Conservation (phyloP, 805 yeast genomes). For the Wickerhamiella nectarea region DNA sequence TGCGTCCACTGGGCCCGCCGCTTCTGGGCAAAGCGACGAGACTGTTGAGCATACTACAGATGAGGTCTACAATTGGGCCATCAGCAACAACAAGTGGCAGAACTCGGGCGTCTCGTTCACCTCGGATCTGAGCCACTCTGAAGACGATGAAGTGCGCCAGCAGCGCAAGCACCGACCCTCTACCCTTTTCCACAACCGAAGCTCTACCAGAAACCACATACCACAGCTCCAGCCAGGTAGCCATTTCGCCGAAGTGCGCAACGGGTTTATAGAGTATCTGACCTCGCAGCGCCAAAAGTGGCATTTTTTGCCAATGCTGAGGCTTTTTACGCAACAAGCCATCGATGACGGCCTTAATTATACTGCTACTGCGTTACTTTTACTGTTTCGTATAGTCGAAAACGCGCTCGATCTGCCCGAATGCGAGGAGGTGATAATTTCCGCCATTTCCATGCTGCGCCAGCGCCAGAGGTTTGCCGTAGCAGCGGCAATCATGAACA, state of each 20-base stretch:
- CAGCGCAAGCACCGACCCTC: neutral
- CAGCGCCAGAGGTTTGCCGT: constrained; percentile 30
- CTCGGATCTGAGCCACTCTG: constrained; percentile 3
- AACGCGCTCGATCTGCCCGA: constrained; percentile 7
- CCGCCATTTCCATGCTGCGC: constrained; percentile 13
- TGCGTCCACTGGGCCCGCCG: too few relatives aligned
- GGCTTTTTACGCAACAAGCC: constrained; percentile 1
- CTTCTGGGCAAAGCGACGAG: too few relatives aligned
- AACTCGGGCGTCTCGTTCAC: constrained; percentile 9
- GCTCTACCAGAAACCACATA: neutral
- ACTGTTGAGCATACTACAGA: neutral
- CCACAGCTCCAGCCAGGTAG: constrained; percentile 1
- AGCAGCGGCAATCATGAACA: constrained; percentile 39
- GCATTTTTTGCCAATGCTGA: constrained; percentile 18
- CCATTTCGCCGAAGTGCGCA: constrained; percentile 10
- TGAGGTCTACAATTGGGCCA: neutral
- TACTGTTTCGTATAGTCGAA: constrained; percentile 15
- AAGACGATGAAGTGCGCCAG: neutral
- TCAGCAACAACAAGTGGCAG: constrained; percentile 4
- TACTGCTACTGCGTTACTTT: constrained; percentile 14
- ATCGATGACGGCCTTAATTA: constrained; percentile 13
- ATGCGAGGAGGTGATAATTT: constrained; percentile 13
- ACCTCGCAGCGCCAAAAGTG: constrained; percentile 10
- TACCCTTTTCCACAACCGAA: neutral
- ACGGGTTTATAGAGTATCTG: constrained; percentile 9